These are phyloP conservation scores for Erythrophleum fordii DNA, from an alignment of 306 rosid genomes.

Conservation along the genomic window DNA sequence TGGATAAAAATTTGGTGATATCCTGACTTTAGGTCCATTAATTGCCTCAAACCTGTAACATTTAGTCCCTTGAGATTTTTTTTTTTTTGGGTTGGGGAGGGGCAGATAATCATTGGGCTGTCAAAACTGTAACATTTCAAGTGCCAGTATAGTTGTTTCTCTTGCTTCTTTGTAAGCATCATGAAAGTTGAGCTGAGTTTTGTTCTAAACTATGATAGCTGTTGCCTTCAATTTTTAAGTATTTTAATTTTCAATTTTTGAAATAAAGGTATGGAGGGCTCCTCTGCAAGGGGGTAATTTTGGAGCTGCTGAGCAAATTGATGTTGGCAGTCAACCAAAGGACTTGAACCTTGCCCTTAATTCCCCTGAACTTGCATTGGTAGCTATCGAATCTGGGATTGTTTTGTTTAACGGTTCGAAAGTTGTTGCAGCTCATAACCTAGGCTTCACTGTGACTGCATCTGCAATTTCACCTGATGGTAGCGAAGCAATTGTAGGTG, in stretches of 20 bases:
- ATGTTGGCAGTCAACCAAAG: slow-evolving; percentile 95
- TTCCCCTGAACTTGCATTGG: slow-evolving; percentile 72
- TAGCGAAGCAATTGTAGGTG: slow-evolving; percentile 88
- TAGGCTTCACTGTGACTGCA: slow-evolving; percentile 80
- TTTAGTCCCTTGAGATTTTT: not conserved
- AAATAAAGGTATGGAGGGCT: slow-evolving; percentile 79
- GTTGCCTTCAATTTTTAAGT: slow-evolving; percentile 20
- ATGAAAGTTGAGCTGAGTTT: slow-evolving; percentile 6
- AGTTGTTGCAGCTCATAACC: slow-evolving; percentile 65
- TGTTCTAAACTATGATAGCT: slow-evolving; percentile 16
- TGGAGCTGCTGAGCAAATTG: slow-evolving; percentile 75
- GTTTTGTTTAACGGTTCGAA: slow-evolving; percentile 76
- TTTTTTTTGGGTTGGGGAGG: too few relatives aligned
- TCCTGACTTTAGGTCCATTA: too few relatives aligned
- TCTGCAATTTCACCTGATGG: slow-evolving; percentile 86
- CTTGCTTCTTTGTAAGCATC: slow-evolving; percentile 17
- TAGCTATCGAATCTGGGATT: slow-evolving; percentile 84
- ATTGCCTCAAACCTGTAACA: too few relatives aligned
- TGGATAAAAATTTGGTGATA: too few relatives aligned
- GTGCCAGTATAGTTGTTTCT: slow-evolving; percentile 1
- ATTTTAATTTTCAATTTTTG: slow-evolving; percentile 11
- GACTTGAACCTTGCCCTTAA: slow-evolving; percentile 77
- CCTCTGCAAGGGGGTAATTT: slow-evolving; percentile 67
- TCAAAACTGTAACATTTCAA: slow-evolving; percentile 8
- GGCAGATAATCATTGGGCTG: slow-evolving; percentile 3